Percentiles rank a stretch among this genome's conserved stretches.
phyloP scores from a whole-genome alignment of 257 asterid genomes.

The Scutellaria galericulata region DNA sequence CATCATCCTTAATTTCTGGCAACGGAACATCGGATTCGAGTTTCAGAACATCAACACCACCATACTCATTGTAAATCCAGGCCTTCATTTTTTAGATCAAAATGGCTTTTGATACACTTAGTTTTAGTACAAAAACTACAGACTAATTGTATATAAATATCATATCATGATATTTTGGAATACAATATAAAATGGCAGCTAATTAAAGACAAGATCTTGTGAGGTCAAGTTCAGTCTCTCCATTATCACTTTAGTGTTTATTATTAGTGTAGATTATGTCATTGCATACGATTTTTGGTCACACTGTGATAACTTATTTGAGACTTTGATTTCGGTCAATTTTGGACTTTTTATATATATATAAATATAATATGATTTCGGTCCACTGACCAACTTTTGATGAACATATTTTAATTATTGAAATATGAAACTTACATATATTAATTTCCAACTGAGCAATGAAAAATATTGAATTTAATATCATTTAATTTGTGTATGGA shows the following conservation, averaged over 20 bases:
- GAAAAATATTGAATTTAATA: neutral
- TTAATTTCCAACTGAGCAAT: neutral
- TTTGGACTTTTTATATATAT: too few relatives aligned
- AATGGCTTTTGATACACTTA: too few relatives aligned
- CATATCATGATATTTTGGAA: neutral
- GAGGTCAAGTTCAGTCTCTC: neutral
- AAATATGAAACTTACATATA: too few relatives aligned
- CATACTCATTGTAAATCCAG: conserved; percentile 72
- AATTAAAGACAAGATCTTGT: neutral
- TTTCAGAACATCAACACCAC: conserved; percentile 76
- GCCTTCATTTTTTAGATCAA: conserved; percentile 58
- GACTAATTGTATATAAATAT: neutral
- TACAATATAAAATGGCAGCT: neutral
- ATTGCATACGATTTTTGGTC: conserved; percentile 27
- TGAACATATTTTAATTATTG: too few relatives aligned
- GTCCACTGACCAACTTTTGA: too few relatives aligned
- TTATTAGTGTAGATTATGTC: conserved; percentile 19
- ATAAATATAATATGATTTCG: too few relatives aligned
- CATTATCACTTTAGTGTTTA: neutral
- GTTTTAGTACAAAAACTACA: neutral
- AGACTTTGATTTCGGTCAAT: neutral
- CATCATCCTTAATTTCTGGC: conserved; percentile 69
- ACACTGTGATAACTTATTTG: neutral
- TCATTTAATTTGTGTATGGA: neutral
- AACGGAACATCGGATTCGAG: conserved; percentile 52